Evolutionary conservation across 495 filamentous ascomycete genomes (phyloP).

Genomic region (Acidiella bohemica): DNA sequence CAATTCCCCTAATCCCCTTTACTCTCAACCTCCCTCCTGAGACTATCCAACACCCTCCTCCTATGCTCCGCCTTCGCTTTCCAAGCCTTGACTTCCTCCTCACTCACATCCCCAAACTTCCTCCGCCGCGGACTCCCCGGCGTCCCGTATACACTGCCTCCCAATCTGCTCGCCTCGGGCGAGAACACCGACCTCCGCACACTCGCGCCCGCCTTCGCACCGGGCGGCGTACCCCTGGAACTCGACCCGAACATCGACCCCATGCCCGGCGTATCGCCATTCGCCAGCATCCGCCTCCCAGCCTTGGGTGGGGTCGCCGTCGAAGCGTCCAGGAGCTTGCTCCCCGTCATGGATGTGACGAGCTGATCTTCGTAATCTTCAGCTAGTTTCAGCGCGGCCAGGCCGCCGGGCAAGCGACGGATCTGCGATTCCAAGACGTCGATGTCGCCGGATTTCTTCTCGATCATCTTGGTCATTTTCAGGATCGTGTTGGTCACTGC

Average conservation of each 20-base stretch:
- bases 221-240: constrained; percentile 14
- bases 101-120: constrained; percentile 13
- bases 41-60: constrained; percentile 37
- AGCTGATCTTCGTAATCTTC: constrained; percentile 19
- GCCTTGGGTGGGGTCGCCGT: neutral
- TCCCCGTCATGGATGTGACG: constrained; percentile 7
- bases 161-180: constrained; percentile 26
- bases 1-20: constrained; percentile 16
- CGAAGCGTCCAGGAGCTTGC: constrained; percentile 2
- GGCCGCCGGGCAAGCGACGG: constrained; percentile 45
- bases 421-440: constrained; percentile 80
- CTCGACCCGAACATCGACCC: constrained; percentile 27
- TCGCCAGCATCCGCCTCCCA: constrained; percentile 19
- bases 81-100: constrained; percentile 44
- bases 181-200: constrained; percentile 28
- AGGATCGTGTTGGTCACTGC: constrained; percentile 78
- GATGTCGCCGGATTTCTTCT: constrained; percentile 74
- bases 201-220: constrained; percentile 6
- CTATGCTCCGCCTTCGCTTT: constrained; percentile 43
- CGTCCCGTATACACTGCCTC: constrained; percentile 31
- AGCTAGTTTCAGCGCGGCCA: constrained; percentile 4
- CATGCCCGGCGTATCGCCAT: constrained; percentile 10
- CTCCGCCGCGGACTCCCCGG: constrained; percentile 35
- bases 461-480: constrained; percentile 85
- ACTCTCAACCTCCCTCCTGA: constrained; percentile 29